Percentiles rank a stretch among this genome's conserved stretches.
phyloP scores from a whole-genome alignment of 768 basidiomycete species.

The Antrodiella citrinella region DNA sequence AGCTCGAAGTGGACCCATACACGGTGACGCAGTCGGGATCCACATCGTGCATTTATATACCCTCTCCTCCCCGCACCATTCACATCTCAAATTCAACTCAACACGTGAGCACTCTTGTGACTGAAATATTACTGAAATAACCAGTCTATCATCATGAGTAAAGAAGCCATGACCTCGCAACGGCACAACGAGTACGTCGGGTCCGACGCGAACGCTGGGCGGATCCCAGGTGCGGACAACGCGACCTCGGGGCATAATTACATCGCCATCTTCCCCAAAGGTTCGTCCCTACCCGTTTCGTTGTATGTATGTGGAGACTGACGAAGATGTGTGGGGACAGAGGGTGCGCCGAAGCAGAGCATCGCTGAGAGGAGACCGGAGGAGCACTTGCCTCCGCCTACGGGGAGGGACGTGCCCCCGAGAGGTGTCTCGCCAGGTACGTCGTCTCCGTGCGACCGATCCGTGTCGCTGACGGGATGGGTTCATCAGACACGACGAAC shows the following conservation, averaged over 20 bases:
- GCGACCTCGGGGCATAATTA: slow-evolving; percentile 20
- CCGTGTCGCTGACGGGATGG: neutral
- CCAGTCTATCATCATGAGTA: slow-evolving; percentile 18
- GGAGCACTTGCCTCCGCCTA: slow-evolving; percentile 18
- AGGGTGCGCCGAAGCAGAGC: slow-evolving; percentile 2
- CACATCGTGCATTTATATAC: too few relatives aligned
- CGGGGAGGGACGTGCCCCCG: slow-evolving; percentile 17
- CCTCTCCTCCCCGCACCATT: too few relatives aligned
- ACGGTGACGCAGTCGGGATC: too few relatives aligned
- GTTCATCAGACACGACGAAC: neutral
- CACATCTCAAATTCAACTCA: too few relatives aligned
- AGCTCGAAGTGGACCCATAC: too few relatives aligned
- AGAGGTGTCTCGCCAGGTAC: slow-evolving; percentile 1
- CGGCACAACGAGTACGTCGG: slow-evolving; percentile 24
- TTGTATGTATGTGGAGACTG: neutral
- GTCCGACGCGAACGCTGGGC: slow-evolving; percentile 13
- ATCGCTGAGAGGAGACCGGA: slow-evolving; percentile 8
- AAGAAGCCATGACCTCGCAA: slow-evolving; percentile 13
- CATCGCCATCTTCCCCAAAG: slow-evolving; percentile 17
- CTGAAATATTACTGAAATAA: too few relatives aligned
- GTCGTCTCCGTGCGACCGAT: neutral
- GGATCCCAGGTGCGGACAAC: slow-evolving; percentile 21
- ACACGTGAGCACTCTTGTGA: too few relatives aligned
- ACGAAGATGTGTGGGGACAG: slow-evolving; percentile 5
- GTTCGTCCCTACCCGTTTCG: too few relatives aligned